Conservation (phyloP, 768 basidiomycete species). For the Suillus subluteus region DNA sequence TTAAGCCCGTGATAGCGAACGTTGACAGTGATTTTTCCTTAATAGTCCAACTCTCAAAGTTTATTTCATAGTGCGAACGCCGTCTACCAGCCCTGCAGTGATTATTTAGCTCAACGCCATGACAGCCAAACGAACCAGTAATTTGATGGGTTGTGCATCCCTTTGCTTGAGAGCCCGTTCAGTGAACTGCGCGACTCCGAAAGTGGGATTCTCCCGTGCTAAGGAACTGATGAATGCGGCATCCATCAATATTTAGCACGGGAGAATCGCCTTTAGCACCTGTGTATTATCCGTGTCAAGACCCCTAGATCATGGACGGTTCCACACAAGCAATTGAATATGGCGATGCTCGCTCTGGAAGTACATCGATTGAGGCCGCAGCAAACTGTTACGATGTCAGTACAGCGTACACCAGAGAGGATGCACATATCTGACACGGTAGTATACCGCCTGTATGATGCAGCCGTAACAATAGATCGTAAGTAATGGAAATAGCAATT, state of each 20-base stretch:
- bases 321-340: background rate
- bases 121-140: constrained; percentile 65
- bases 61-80: constrained; percentile 84
- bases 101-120: background rate
- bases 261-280: background rate
- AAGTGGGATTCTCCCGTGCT: background rate
- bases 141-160: constrained; percentile 75
- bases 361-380: background rate
- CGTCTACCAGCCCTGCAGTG: constrained; percentile 85
- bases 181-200: background rate
- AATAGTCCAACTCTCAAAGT: constrained; percentile 65
- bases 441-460: background rate
- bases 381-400: background rate
- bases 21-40: constrained; percentile 77
- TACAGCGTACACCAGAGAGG: background rate
- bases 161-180: background rate
- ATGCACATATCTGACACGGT: background rate
- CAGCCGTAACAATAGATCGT: background rate
- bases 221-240: too few species aligned
- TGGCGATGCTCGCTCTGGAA: background rate
- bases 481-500: background rate
- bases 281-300: background rate
- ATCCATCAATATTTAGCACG: background rate
- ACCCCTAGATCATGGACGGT: background rate
- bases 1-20: constrained; percentile 91